Evolutionary conservation across 202 grass and related monocot genomes (phyloP), one percentile per base, ranked within the genome.

Genomic region (Bolboschoenoplectus hybrid): DNA sequence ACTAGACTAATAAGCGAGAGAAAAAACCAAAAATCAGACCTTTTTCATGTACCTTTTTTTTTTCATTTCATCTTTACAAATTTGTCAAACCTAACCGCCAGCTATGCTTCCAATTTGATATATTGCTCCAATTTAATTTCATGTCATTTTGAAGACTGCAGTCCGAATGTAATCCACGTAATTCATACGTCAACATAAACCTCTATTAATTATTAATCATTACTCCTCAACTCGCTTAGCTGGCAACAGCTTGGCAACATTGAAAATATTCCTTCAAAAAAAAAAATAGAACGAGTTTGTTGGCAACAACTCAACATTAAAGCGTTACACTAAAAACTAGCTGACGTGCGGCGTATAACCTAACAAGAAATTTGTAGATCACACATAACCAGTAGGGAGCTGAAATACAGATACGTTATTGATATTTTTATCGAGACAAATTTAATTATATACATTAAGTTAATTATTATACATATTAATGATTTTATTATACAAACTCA

Each of bases 231-330:
- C 17, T 44, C n/a, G 17, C n/a, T 50, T 74, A 49, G 70, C 13
- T 50, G 70, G 44, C 70, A n/a, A 74, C 70, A 74, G 70, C 70
- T 74, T 74, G 39, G 45, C 70, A 26, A 74, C 8, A 50, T 74
- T 74, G n/a, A 51, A 51, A 32, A 50, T 32, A 10, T 74, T 26
- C 14, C 17, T 69, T 69, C 11, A 10, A 35, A 38, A 35, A 16
- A 41, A 69, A 7, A 17, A 65, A 4, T n/a, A n/a, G n/a, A 3
- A 13, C 1, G 45, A 50, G 12, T 74, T 74, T 74, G 70, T 74
- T 74, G 70, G 45, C 70, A 74, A 17, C 70, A 51, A 50, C 44
- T 73, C 43, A 73, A 49, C 69, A 65, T 65, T 65, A 17, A 35
- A 63, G 19, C 19, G 61, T 63, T 26, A 63, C n/a, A 63, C 6